phyloP scores from a whole-genome alignment of 225 moss, liverwort and hornwort genomes.

The Lunularia cruciata region DNA sequence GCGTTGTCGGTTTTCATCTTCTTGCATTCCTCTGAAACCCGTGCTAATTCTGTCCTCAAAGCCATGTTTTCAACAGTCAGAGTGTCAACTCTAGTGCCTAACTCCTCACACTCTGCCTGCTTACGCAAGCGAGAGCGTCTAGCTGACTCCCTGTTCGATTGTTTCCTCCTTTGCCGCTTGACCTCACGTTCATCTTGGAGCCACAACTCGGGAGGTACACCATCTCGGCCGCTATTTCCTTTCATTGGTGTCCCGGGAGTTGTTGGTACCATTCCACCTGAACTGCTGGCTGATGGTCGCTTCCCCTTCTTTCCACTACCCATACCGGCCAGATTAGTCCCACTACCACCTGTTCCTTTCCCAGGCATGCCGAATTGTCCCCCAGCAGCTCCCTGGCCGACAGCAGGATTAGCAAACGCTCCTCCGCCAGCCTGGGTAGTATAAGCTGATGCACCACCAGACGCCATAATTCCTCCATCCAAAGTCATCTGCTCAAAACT shows the following conservation, averaged over 20 bases:
- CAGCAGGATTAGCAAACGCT: conserved; percentile 7
- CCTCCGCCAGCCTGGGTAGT: not conserved
- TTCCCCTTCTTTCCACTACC: conserved; percentile 27
- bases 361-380: conserved; percentile 19
- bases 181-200: conserved; percentile 82
- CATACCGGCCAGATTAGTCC: conserved; percentile 29
- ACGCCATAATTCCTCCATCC: conserved; percentile 22
- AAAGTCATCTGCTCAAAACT: conserved; percentile 39
- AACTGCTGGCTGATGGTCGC: conserved; percentile 24
- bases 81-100: conserved; percentile 76
- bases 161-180: conserved; percentile 87
- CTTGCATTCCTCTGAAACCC: conserved; percentile 81
- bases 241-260: conserved; percentile 31
- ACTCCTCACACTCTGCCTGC: conserved; percentile 86
- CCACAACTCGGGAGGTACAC: conserved; percentile 40
- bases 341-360: conserved; percentile 34
- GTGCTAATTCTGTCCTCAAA: conserved; percentile 60
- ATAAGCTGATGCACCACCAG: conserved; percentile 20
- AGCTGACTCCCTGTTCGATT: conserved; percentile 91
- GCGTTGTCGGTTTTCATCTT: conserved; percentile 67
- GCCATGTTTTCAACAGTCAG: conserved; percentile 78
- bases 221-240: conserved; percentile 29
- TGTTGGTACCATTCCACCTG: conserved; percentile 16
- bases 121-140: conserved; percentile 80
- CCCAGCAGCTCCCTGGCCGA: conserved; percentile 27